Evolutionary conservation across 1,284 basidiomycete genomes (phyloP).

Genomic region (Boletus holoroseus): DNA sequence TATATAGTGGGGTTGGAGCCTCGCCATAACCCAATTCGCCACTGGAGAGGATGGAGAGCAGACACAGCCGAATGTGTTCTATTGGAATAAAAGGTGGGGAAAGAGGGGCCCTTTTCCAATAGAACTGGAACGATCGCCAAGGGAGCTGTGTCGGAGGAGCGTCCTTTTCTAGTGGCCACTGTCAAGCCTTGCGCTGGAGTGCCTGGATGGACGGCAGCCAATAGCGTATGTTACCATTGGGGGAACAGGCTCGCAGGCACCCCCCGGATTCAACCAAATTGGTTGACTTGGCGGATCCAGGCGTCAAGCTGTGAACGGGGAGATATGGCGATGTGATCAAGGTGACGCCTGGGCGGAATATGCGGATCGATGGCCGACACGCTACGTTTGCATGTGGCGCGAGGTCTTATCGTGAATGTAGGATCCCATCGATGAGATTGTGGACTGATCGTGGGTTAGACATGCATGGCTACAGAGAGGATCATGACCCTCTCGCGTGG

Average conservation of each 20-base stretch:
- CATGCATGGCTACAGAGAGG: conserved; percentile 1
- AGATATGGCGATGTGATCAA: conserved; percentile 8
- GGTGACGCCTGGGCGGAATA: neutral
- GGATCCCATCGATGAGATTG: conserved; percentile 20
- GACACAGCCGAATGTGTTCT: conserved; percentile 2
- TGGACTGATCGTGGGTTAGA: conserved; percentile 8
- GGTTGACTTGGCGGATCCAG: conserved; percentile 4
- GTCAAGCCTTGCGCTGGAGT: neutral
- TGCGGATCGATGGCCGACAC: conserved; percentile 13
- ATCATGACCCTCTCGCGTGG: conserved; percentile 17
- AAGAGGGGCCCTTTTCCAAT: neutral
- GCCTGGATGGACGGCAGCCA: conserved; percentile 9
- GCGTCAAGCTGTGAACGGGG: conserved; percentile 9
- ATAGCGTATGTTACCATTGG: conserved; percentile 2
- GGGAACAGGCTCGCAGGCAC: conserved; percentile 7
- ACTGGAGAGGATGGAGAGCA: neutral
- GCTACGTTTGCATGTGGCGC: conserved; percentile 5
- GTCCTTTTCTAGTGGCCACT: conserved; percentile 2
- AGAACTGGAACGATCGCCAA: neutral
- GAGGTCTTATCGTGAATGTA: neutral
- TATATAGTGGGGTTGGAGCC: neutral
- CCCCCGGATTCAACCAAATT: conserved; percentile 4
- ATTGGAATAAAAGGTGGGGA: conserved; percentile 4
- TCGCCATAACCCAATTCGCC: neutral
- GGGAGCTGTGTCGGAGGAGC: too few relatives aligned